Evolutionary conservation across 495 filamentous ascomycete species (phyloP).

Genomic region (Podospora appendiculata): DNA sequence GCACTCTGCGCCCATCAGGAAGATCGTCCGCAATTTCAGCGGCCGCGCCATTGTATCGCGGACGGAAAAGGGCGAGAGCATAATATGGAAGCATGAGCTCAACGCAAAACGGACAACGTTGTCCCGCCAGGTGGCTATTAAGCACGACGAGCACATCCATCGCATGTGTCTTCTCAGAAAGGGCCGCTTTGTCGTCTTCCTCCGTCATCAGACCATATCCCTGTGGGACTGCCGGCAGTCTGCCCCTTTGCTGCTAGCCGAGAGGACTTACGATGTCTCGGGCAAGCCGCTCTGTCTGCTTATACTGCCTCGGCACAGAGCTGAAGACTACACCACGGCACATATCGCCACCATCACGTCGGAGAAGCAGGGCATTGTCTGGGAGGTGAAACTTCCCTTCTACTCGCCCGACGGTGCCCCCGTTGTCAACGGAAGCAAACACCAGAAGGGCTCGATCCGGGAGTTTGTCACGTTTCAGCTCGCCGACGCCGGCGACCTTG

Average conservation of each 20-base stretch:
- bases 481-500: slow-evolving; percentile 62
- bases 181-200: slow-evolving; percentile 70
- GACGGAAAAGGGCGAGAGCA: slow-evolving; percentile 68
- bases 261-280: slow-evolving; percentile 49
- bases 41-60: slow-evolving; percentile 76
- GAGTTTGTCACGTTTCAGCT: slow-evolving; percentile 70
- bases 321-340: slow-evolving; percentile 39
- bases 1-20: slow-evolving; percentile 71
- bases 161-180: slow-evolving; percentile 69
- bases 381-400: slow-evolving; percentile 59
- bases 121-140: slow-evolving; percentile 61
- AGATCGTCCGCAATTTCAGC: slow-evolving; percentile 74
- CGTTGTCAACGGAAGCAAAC: slow-evolving; percentile 18
- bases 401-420: slow-evolving; percentile 20
- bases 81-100: slow-evolving; percentile 70
- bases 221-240: slow-evolving; percentile 69
- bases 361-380: slow-evolving; percentile 75
- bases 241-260: slow-evolving; percentile 47
- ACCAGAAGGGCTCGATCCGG: slow-evolving; percentile 37
- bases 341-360: slow-evolving; percentile 81
- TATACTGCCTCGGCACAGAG: slow-evolving; percentile 58
- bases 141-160: slow-evolving; percentile 68
- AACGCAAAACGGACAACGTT: slow-evolving; percentile 41
- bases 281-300: slow-evolving; percentile 81
- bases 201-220: slow-evolving; percentile 68